phyloP scores from a whole-genome alignment of 495 filamentous ascomycete genomes.

The Tuber borchii region DNA sequence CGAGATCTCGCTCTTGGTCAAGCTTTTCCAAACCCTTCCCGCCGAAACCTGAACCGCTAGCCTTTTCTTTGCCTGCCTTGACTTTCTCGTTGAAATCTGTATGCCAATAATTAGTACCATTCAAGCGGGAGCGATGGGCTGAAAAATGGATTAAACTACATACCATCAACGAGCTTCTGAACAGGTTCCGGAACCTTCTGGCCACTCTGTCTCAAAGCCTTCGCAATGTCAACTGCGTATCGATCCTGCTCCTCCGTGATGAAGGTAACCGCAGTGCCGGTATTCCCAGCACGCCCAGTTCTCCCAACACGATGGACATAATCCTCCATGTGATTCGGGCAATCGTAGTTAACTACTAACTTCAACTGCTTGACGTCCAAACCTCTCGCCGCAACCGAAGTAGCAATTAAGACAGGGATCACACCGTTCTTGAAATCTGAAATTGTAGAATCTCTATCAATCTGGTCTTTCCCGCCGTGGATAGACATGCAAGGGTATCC shows the following conservation, averaged over 20 bases:
- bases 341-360: conserved; percentile 94
- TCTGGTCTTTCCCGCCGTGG: conserved; percentile 92
- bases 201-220: conserved; percentile 86
- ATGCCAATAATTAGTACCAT: not conserved
- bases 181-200: conserved; percentile 69
- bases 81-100: conserved; percentile 73
- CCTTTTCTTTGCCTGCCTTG: conserved; percentile 83
- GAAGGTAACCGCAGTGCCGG: conserved; percentile 90
- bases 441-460: conserved; percentile 90
- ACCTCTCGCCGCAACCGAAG: conserved; percentile 90
- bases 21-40: conserved; percentile 89
- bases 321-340: conserved; percentile 93
- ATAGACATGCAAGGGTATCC: conserved; percentile 95
- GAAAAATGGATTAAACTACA: conserved; percentile 3
- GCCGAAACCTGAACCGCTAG: conserved; percentile 74
- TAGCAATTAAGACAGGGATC: conserved; percentile 84
- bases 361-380: conserved; percentile 96
- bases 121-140: not conserved
- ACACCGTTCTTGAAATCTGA: conserved; percentile 90
- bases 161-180: conserved; percentile 55
- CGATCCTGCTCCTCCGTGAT: conserved; percentile 86
- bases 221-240: conserved; percentile 81
- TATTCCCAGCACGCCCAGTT: conserved; percentile 91
- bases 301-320: conserved; percentile 95
- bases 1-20: conserved; percentile 81